phyloP scores from a whole-genome alignment of 768 basidiomycete genomes.

The Thelephora ganbajun region DNA sequence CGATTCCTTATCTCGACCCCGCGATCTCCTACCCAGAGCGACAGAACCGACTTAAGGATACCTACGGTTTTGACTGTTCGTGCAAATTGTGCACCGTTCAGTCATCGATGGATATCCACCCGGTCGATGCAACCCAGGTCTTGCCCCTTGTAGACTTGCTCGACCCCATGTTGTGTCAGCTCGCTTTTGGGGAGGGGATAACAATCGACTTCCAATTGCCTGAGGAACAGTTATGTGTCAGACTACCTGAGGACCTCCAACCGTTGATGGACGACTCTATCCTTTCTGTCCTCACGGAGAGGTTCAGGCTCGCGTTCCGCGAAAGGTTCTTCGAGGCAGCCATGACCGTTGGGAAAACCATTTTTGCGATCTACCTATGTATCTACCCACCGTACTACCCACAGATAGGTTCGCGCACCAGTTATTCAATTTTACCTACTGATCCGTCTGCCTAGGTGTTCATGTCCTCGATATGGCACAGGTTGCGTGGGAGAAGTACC shows the following conservation, averaged over 20 bases:
- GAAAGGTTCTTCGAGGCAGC: conserved; percentile 43
- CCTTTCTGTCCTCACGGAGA: conserved; percentile 41
- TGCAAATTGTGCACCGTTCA: conserved; percentile 45
- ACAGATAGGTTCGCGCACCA: conserved; percentile 46
- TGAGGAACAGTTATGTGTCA: conserved; percentile 12
- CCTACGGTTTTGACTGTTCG: conserved; percentile 55
- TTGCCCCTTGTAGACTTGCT: no score
- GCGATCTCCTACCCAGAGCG: conserved; percentile 48
- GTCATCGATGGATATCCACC: conserved; percentile 15
- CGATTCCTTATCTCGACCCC: conserved; percentile 66
- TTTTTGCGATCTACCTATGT: conserved; percentile 52
- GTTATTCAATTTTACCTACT: neutral
- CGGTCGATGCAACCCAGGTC: no score
- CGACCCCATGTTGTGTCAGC: no score
- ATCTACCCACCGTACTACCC: conserved; percentile 71
- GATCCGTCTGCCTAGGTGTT: conserved; percentile 34
- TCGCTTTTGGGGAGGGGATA: no score
- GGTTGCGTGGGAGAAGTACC: conserved; percentile 56
- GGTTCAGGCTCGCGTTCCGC: conserved; percentile 59
- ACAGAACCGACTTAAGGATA: conserved; percentile 39
- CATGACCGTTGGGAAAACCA: conserved; percentile 34
- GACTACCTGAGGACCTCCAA: conserved; percentile 26
- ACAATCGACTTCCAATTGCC: neutral
- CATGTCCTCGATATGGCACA: conserved; percentile 68
- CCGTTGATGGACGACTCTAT: conserved; percentile 42